Evolutionary conservation across 176 grass and related monocot species (phyloP).

Genomic region (Urochloa ruziziensis): DNA sequence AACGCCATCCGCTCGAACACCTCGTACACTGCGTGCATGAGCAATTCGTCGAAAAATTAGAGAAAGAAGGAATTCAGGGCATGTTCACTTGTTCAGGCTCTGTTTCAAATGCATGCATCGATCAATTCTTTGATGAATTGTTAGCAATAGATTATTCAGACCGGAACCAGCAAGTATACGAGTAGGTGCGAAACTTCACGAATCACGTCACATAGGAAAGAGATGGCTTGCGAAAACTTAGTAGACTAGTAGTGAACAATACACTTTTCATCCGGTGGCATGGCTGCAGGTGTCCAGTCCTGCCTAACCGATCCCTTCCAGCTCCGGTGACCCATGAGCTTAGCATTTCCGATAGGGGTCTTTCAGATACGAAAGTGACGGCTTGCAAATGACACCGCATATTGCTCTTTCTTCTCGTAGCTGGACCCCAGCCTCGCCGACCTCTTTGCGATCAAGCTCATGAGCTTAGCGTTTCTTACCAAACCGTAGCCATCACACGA

Average conservation of each 20-base stretch:
- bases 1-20: constrained; percentile 92
- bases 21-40: constrained; percentile 60
- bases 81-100: no score
- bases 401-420: background rate
- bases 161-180: background rate
- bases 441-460: background rate
- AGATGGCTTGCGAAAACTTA: no score
- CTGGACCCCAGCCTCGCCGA: background rate
- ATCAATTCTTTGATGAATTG: background rate
- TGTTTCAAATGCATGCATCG: background rate
- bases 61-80: background rate
- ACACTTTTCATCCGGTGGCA: background rate
- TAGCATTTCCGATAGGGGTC: background rate
- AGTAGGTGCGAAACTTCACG: background rate
- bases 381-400: background rate
- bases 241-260: background rate
- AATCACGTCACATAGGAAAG: background rate
- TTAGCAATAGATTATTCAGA: background rate
- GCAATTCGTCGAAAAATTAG: background rate
- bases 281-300: no score
- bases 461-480: background rate
- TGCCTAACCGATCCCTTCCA: background rate
- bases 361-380: background rate
- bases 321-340: background rate
- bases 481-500: background rate